Evolutionary conservation across 805 yeast species (phyloP).

Genomic region (Grigorovia jiainica): DNA sequence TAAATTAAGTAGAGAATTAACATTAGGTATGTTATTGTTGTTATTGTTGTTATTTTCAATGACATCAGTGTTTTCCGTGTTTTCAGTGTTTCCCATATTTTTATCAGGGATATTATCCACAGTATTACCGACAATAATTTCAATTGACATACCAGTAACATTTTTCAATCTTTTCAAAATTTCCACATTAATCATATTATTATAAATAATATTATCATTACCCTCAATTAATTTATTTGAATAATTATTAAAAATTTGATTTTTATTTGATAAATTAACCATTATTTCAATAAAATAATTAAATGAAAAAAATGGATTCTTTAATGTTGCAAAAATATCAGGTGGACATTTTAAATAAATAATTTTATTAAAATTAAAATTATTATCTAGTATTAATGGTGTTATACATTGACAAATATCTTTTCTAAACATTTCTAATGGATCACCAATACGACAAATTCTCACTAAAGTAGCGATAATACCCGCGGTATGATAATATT

Average conservation of each 20-base stretch:
- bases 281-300: conserved; percentile 79
- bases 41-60: not conserved
- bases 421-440: conserved; percentile 58
- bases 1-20: not conserved
- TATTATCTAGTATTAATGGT: conserved; percentile 66
- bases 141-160: conserved; percentile 73
- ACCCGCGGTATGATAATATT: conserved; percentile 60
- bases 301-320: conserved; percentile 49
- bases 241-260: conserved; percentile 24
- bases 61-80: not conserved
- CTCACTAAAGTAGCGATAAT: conserved; percentile 72
- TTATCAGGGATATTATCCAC: not conserved
- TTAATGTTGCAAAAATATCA: conserved; percentile 77
- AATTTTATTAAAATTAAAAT: conserved; percentile 44
- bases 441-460: conserved; percentile 58
- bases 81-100: not conserved
- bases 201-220: conserved; percentile 12
- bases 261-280: conserved; percentile 65
- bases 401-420: conserved; percentile 70
- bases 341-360: conserved; percentile 67
- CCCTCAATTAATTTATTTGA: not conserved
- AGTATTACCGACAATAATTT: conserved; percentile 68
- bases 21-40: not conserved
- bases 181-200: conserved; percentile 66
- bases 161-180: conserved; percentile 64